Evolutionary conservation across 345 rosid genomes (phyloP).

Genomic region (Moringa oleifera): DNA sequence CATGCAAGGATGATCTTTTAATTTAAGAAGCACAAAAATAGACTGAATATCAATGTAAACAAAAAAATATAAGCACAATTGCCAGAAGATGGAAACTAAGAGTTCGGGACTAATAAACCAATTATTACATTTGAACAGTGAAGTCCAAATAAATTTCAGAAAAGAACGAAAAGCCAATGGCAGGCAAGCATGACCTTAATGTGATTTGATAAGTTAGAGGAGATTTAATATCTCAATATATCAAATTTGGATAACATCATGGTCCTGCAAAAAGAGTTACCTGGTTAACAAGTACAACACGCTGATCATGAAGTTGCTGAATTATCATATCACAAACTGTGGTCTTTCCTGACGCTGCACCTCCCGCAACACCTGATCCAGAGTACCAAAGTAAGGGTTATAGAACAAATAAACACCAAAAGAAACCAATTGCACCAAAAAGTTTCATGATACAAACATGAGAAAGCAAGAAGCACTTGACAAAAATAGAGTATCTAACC

Average conservation of each 20-base stretch:
- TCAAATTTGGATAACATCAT: neutral
- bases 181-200: neutral
- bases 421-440: neutral
- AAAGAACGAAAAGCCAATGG: neutral
- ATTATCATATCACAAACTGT: conserved; percentile 98
- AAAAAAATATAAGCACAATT: too few relatives aligned
- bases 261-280: conserved; percentile 27
- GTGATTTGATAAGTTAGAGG: neutral
- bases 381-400: neutral
- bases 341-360: conserved; percentile 98
- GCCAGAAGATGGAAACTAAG: too few relatives aligned
- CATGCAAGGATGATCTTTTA: too few relatives aligned
- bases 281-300: conserved; percentile 95
- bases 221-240: neutral
- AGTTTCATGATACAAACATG: too few relatives aligned
- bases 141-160: neutral
- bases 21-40: too few relatives aligned
- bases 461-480: neutral
- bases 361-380: conserved; percentile 87
- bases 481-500: neutral
- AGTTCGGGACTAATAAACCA: too few relatives aligned
- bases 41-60: too few relatives aligned
- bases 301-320: conserved; percentile 99
- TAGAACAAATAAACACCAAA: neutral
- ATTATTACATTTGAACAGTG: too few relatives aligned